phyloP scores from a whole-genome alignment of 2,329 filamentous ascomycete genomes.

The Monosporascus sp. region DNA sequence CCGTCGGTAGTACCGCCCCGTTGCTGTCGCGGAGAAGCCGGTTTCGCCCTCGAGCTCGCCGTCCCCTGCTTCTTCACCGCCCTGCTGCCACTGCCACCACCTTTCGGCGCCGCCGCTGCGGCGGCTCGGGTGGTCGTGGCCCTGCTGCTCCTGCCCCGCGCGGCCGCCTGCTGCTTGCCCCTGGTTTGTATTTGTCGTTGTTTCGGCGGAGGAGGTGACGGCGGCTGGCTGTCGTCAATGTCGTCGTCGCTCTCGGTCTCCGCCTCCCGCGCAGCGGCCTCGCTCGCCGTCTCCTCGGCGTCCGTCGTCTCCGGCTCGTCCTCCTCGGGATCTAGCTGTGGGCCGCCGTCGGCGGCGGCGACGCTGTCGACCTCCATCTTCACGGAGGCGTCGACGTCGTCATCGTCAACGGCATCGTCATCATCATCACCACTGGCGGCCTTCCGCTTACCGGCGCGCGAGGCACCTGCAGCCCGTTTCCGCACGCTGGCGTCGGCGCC shows the following conservation, averaged over 20 bases:
- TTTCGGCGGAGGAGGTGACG: conserved; percentile 2
- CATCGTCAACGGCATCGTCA: conserved; percentile 35
- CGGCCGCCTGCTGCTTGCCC: conserved; percentile 6
- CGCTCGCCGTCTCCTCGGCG: conserved; percentile 36
- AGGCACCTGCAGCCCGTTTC: conserved; percentile 27
- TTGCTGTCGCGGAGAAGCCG: conserved; percentile 3
- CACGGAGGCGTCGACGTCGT: conserved; percentile 42
- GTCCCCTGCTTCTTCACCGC: too few relatives aligned
- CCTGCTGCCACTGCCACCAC: too few relatives aligned
- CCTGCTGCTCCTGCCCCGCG: background rate
- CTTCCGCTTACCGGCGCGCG: conserved; percentile 48
- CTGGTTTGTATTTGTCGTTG: conserved; percentile 4
- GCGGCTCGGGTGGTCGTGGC: too few relatives aligned
- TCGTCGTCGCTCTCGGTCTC: conserved; percentile 18
- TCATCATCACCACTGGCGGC: conserved; percentile 30
- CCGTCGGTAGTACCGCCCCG: background rate
- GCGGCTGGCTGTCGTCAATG: conserved; percentile 27
- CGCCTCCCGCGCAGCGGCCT: conserved; percentile 38
- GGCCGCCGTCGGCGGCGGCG: conserved; percentile 10
- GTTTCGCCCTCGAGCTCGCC: background rate
- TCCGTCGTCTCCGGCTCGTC: conserved; percentile 34
- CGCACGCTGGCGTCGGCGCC: conserved; percentile 15
- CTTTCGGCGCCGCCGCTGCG: too few relatives aligned
- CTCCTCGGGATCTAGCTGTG: conserved; percentile 32
- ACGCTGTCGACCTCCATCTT: conserved; percentile 46